Evolutionary conservation across 78 protist species (phyloP).

Genomic region (Dictyostelium intermedium): DNA sequence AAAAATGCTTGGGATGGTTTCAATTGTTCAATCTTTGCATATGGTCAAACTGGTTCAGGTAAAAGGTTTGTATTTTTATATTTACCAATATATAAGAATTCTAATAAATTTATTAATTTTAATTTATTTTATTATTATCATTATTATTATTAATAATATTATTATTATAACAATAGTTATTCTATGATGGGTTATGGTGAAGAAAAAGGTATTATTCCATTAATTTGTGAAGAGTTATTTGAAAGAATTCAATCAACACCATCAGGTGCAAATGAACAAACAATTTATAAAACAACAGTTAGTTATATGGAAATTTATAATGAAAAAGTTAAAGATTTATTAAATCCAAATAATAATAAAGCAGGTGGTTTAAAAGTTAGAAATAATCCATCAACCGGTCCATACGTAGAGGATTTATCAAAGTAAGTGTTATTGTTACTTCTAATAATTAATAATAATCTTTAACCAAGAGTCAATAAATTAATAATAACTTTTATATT

Average conservation of each 20-base stretch:
- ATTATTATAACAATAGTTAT: no score
- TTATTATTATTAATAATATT: no score
- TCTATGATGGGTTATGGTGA: constrained; percentile 80
- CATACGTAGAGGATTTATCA: constrained; percentile 89
- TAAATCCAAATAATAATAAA: constrained; percentile 78
- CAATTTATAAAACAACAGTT: constrained; percentile 69
- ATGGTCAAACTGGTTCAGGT: constrained; percentile 89
- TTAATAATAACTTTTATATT: background rate
- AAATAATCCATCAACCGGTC: constrained; percentile 90
- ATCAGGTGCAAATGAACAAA: background rate
- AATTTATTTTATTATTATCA: no score
- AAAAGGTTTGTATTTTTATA: background rate
- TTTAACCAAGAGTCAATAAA: background rate
- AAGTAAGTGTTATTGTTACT: no score
- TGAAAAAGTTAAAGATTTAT: constrained; percentile 86
- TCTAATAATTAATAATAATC: background rate
- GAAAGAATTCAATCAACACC: constrained; percentile 39
- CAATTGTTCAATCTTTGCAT: constrained; percentile 83
- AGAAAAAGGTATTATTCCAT: constrained; percentile 80
- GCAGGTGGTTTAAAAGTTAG: constrained; percentile 78
- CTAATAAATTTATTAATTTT: no score
- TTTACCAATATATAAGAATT: background rate
- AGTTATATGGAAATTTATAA: constrained; percentile 88
- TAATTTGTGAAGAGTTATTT: constrained; percentile 75
- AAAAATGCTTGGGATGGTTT: constrained; percentile 84